A percentile compares a stretch with the other conserved stretches of the same genome.
phyloP scores from a whole-genome alignment of 352 stramenopile genomes.

The Globisporangium barbulae region DNA sequence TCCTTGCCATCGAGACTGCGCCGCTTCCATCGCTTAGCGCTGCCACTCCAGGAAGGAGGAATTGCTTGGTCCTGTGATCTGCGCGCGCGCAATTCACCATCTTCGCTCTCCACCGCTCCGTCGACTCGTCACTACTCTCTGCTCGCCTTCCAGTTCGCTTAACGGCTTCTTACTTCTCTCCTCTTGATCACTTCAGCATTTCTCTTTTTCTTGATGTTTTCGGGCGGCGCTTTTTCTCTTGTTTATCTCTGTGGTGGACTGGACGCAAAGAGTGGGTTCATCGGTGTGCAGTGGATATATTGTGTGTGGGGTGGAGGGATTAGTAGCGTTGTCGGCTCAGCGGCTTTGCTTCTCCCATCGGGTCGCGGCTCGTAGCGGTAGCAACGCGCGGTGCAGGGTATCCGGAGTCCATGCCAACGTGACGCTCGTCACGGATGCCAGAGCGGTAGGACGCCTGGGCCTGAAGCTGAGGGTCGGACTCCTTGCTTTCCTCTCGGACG shows the following conservation, averaged over 20 bases:
- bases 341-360: slow-evolving; percentile 58
- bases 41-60: not conserved
- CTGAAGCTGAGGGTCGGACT: slow-evolving; percentile 45
- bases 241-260: slow-evolving; percentile 12
- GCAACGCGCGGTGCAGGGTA: slow-evolving; percentile 62
- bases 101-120: slow-evolving; percentile 6
- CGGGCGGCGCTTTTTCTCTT: not conserved
- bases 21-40: slow-evolving; percentile 22
- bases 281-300: slow-evolving; percentile 5
- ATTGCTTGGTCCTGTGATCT: not conserved
- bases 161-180: slow-evolving; percentile 7
- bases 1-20: slow-evolving; percentile 16
- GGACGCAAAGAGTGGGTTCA: slow-evolving; percentile 5
- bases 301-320: slow-evolving; percentile 11
- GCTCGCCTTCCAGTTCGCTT: slow-evolving; percentile 10
- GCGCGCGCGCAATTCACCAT: not conserved
- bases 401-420: slow-evolving; percentile 43
- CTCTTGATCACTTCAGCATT: slow-evolving; percentile 18
- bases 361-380: slow-evolving; percentile 57
- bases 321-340: slow-evolving; percentile 80
- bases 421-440: slow-evolving; percentile 47
- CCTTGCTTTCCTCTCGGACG: slow-evolving; percentile 66
- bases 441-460: slow-evolving; percentile 54
- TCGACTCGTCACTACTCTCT: slow-evolving; percentile 10
- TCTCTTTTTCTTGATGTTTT: not conserved